These are phyloP conservation scores for Monilinia vaccinii-corymbosi DNA, from an alignment of 2,329 filamentous ascomycete species.

Conservation along the genomic window DNA sequence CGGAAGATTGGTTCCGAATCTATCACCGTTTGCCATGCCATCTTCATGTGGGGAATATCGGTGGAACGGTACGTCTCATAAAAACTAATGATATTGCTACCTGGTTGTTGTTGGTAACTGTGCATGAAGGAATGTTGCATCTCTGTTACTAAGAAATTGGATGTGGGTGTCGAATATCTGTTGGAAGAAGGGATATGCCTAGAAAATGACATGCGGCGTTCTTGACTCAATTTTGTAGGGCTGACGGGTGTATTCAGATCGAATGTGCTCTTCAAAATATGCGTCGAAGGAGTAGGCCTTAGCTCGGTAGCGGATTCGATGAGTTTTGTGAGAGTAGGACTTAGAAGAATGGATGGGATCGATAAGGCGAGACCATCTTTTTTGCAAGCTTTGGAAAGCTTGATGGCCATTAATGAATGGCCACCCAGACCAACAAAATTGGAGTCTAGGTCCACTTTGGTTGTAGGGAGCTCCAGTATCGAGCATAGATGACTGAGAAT, in stretches of 20 bases:
- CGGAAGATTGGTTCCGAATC: constrained; percentile 25
- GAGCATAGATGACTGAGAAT: not conserved
- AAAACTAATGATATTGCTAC: constrained; percentile 22
- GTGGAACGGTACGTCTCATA: constrained; percentile 15
- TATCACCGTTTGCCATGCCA: constrained; percentile 25
- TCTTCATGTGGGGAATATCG: constrained; percentile 18
- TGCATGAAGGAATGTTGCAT: constrained; percentile 25
- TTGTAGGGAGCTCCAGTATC: not conserved
- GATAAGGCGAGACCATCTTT: constrained; percentile 24
- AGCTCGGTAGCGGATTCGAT: not conserved
- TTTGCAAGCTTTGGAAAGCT: constrained; percentile 33
- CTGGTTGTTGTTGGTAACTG: constrained; percentile 14
- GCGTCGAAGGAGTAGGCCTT: not conserved
- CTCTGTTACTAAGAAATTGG: constrained; percentile 14
- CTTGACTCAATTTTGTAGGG: not conserved
- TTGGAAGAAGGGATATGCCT: not conserved
- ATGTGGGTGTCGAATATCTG: not conserved
- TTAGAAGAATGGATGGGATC: constrained; percentile 5
- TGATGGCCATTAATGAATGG: constrained; percentile 38
- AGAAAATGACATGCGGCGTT: constrained; percentile 1
- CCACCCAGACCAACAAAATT: constrained; percentile 39
- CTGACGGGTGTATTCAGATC: constrained; percentile 1
- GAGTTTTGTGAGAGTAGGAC: not conserved
- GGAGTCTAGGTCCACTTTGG: not conserved
- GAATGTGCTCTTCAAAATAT: not conserved